Evolutionary conservation across 2,329 filamentous ascomycete genomes (phyloP), one percentile per base, ranked within the genome.

Genomic region (Calonectria pauciramosa): DNA sequence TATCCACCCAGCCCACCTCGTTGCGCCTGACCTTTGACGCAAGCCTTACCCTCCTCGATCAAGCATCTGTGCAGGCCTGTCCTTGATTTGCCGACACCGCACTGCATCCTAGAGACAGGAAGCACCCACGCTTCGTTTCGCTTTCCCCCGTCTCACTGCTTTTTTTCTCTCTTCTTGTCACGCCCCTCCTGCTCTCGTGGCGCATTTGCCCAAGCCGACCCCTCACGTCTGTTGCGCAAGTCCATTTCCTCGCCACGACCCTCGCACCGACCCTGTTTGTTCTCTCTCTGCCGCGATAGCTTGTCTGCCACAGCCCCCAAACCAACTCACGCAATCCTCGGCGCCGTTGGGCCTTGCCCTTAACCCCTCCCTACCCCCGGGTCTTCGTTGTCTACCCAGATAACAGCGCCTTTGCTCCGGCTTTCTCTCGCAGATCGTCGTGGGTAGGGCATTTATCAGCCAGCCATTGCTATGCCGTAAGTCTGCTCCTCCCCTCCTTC

Each of bases 381-480:
- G 67, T 70, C 59, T 75, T 69, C 74, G 65, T 71, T 71, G 71
- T 68, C 76, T 77, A 70, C 75, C 64, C 63, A 75, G 72, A 71
- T 71, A 79, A 76, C 73, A 74, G 77, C 82, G 81, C 84, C 84
- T 86, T 87, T 86, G 80, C 86, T 88, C 86, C 85, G 86, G 83
- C 87, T 83, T 82, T 87, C 85, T 86, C 80, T 80, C 78, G 75
- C 81, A 84, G 85, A 86, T 86, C 80, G 87, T 89, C 85, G 87
- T 82, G 86, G 85, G 88, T 84, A 82, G 83, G 84, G 85, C 83
- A 82, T 81, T 80, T 78, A 74, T 78, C 77, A 80, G 80, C 77
- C 80, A 73, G 77, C 81, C 77, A 84, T 82, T 85, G 84, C 82
- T 86, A 88, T 87, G 86, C 83, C 84, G 86, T 88, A 82, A 86